Evolutionary conservation across 495 filamentous ascomycete genomes (phyloP).

Genomic region (Annulohypoxylon moriforme): DNA sequence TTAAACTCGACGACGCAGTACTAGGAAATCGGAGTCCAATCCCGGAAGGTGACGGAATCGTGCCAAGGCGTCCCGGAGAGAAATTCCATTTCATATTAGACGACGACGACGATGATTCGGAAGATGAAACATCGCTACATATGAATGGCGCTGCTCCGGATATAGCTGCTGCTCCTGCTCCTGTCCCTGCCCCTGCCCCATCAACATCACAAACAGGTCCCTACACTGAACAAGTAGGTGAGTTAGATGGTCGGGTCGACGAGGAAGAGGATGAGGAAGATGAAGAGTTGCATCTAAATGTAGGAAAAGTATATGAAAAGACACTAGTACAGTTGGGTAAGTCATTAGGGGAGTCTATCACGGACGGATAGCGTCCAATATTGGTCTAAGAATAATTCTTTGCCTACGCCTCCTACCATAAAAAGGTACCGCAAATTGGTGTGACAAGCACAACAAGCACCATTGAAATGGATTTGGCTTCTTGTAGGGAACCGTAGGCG

Average conservation of each 20-base stretch:
- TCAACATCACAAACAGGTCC: constrained; percentile 9
- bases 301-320: constrained; percentile 79
- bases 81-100: constrained; percentile 48
- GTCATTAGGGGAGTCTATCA: constrained; percentile 57
- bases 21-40: constrained; percentile 40
- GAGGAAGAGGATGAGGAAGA: constrained; percentile 54
- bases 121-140: constrained; percentile 22
- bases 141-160: neutral
- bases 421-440: neutral
- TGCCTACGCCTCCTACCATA: neutral
- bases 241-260: constrained; percentile 17
- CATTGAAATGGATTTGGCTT: too few species aligned
- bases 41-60: neutral
- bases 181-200: neutral
- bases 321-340: constrained; percentile 78
- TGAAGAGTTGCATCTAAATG: constrained; percentile 67
- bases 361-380: constrained; percentile 5
- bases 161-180: neutral
- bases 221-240: constrained; percentile 24
- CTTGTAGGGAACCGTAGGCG: too few species aligned
- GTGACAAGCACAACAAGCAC: too few species aligned
- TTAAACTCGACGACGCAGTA: constrained; percentile 47
- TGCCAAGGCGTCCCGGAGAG: constrained; percentile 3
- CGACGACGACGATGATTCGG: constrained; percentile 43
- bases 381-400: neutral